Evolutionary conservation across 352 stramenopile species (phyloP), one percentile per base, ranked within the genome.

Genomic region (Phytophthora citrophthora): DNA sequence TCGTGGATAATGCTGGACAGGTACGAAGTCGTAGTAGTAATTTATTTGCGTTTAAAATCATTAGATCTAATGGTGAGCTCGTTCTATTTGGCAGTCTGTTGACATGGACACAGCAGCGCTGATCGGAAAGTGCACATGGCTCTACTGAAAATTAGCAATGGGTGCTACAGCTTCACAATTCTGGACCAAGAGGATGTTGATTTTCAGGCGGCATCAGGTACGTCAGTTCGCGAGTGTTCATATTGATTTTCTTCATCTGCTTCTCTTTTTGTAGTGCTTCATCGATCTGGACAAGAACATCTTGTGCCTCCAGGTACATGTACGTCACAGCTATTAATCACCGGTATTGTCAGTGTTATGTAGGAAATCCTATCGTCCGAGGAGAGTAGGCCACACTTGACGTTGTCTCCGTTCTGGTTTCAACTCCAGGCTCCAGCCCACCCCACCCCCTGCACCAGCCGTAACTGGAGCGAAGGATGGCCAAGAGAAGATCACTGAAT

Each of bases 51-150:
- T 36, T 46, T 3, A 13, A 3, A 0, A 89, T 91, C 1, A 47
- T 15, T 13, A 12, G 8, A 29, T 70, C 5, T 64, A 53, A 39
- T 68, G 69, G 8, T 27, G 6, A 43, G 49, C 31, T 23, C 13
- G 41, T 7, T 49, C 11, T 11, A 23, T 24, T 23, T 1, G 40
- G 7, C 64, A 97, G 63, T 96, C 97, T 5, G 91, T 98, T 13
- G 97, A 96, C 16, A 96, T 99, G 12, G 97, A 97, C 5, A 98
- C 91, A 1, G 96, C 94, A 7, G 98, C 97, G 55, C 99, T 99
- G 67, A 86, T 99, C 24, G 97, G 1, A 87, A 92, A 43, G 95
- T 99, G n/a, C 94, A 98, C 76, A 94, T 97, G 74, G 92, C 93
- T 9, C 74, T 83, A 27, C 67, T 98, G 26, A 97, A 97, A 68